Evolutionary conservation across 345 rosid genomes (phyloP), one percentile per base, ranked within the genome.

Genomic region (Nasturtium officinale): DNA sequence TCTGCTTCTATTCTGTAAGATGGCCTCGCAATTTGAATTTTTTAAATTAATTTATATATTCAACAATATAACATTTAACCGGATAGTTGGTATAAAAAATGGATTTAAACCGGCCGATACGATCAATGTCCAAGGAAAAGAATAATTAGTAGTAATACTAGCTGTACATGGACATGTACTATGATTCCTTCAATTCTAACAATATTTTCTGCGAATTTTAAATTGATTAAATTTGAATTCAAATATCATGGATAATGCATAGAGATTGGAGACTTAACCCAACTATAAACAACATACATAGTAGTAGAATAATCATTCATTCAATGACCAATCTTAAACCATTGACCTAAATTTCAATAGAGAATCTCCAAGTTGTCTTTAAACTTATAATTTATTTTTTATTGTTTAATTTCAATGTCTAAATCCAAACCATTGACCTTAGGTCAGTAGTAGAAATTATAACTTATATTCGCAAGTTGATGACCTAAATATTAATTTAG

Each of bases 361-460:
- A 76, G 72, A 61, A 82, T 47, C 84, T 73, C 66, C 83, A 81
- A 84, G 59, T 85, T 81, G 89, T 69, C 79, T 78, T 65, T 16
- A 57, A 71, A 64, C 72, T 51, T 76, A 57, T 18, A 47, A 77
- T 74, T 71, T 73, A 56, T 38, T 56, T 28, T 61, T 56, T 23
- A 15, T 64, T 77, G 35, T 70, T 77, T 57, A 40, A 20, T 50
- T 77, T 77, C 80, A 71, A 71, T 65, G 77, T 71, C 80, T 77
- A 71, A 57, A 71, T 71, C 68, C 32, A 65, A 65, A 77, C 67
- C 77, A 71, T 77, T 77, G 80, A 77, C 80, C 80, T 71, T 77
- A 71, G 77, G 80, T 77, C 76, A 77, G 65, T 63, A 45, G 66
- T 47, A 46, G 20, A 45, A 9, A 26, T 18, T 30, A 55, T 37